Evolutionary conservation across 2,329 filamentous ascomycete species (phyloP), one percentile per base, ranked within the genome.

Genomic region (Teratosphaeriaceae sp.): DNA sequence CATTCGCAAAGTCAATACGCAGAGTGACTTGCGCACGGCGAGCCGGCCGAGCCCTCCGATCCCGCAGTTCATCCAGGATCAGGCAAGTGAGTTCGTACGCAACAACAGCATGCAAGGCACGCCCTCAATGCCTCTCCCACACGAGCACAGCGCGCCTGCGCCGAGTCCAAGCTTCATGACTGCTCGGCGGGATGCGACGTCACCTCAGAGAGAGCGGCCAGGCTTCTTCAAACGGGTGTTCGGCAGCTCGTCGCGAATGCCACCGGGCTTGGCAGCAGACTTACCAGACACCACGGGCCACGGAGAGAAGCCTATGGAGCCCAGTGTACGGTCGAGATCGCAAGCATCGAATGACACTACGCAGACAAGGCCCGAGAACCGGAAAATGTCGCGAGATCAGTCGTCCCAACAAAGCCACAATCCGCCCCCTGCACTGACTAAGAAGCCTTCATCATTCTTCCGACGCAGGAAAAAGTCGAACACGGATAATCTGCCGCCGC

Each of bases 201-300:
- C 53, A 30, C 53, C 47, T 12, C 46, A 50, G 8, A 53, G 53
- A 60, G 82, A 87, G 57, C 80, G 81, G 44, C 85, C 79, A 7
- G 89, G 92, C 16, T 97, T 98, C 70, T 97, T 97, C 70, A 81
- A 88, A 55, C 80, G 90, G 50, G 85, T 97, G 29, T 97, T 97
- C 69, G 86, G 84, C 29, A 48, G 53, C 27, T 44, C 45, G 20
- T 51, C 47, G 31, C 51, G 55, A 34, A 48, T 44, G n/a, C 49
- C 49, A 15, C 56, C 53, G n/a, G 49, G 41, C 20, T 42, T 52
- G 23, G 31, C 45, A 2, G 22, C 15, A 13, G 44, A 45, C 13
- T 39, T 38, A 22, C 24, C 34, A 13, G 41, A 49, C 12, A 26
- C 41, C 2, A 20, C 37, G n/a, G 24, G n/a, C 2, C 37, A 45